Evolutionary conservation across 2,329 filamentous ascomycete species (phyloP).

Genomic region (Xylaria sp.): DNA sequence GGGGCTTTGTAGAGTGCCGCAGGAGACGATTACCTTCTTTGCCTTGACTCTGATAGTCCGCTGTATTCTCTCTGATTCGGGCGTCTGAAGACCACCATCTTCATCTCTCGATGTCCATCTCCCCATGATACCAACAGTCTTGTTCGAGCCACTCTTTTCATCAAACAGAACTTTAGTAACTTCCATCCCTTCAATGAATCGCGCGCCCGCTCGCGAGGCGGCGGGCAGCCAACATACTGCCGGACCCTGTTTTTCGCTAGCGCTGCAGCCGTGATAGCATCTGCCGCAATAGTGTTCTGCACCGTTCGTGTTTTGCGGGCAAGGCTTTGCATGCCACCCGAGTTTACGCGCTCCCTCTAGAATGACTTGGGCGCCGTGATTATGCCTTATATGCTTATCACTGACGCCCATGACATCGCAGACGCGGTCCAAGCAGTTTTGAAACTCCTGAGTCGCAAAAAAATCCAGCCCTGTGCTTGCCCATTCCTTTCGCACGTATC

Average conservation of each 20-base stretch:
- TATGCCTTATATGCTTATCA: slow-evolving; percentile 64
- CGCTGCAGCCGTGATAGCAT: slow-evolving; percentile 57
- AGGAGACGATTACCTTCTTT: slow-evolving; percentile 82
- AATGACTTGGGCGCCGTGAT: slow-evolving; percentile 69
- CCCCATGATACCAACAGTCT: slow-evolving; percentile 77
- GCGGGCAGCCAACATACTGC: slow-evolving; percentile 75
- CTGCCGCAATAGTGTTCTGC: slow-evolving; percentile 70
- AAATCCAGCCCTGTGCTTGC: slow-evolving; percentile 68
- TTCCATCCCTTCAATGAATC: slow-evolving; percentile 75
- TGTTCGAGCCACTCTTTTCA: slow-evolving; percentile 58
- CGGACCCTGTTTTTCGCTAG: slow-evolving; percentile 74
- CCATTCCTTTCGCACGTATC: slow-evolving; percentile 76
- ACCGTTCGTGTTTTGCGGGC: slow-evolving; percentile 76
- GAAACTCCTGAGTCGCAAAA: slow-evolving; percentile 72
- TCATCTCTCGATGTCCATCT: slow-evolving; percentile 79
- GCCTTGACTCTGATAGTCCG: slow-evolving; percentile 78
- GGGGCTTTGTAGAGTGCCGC: slow-evolving; percentile 81
- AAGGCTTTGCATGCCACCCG: slow-evolving; percentile 70
- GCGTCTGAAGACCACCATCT: slow-evolving; percentile 66
- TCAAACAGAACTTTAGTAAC: slow-evolving; percentile 70
- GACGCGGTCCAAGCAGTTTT: slow-evolving; percentile 67
- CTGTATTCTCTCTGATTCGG: slow-evolving; percentile 58
- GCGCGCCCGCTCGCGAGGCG: slow-evolving; percentile 72
- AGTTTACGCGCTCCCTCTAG: slow-evolving; percentile 74
- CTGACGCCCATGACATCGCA: slow-evolving; percentile 45